Evolutionary conservation across 345 rosid species (phyloP).

Genomic region (Passiflora organensis): DNA sequence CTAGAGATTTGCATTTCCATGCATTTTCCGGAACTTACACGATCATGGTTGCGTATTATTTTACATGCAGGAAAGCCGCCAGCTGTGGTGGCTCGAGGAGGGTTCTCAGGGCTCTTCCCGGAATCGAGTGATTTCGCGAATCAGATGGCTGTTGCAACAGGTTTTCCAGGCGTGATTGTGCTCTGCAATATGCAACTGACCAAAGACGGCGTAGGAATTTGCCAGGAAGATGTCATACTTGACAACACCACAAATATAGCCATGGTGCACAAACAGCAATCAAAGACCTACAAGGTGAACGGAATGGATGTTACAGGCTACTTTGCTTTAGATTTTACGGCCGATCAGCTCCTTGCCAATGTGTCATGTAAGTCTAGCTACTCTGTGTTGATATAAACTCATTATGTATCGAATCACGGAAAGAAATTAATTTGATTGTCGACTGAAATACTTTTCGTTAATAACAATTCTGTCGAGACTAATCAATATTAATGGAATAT

Average conservation of each 20-base stretch:
- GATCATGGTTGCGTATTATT: not conserved
- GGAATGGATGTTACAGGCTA: constrained; percentile 56
- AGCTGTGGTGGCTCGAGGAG: constrained; percentile 67
- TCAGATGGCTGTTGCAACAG: constrained; percentile 29
- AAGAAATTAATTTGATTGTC: too few relatives aligned
- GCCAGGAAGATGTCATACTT: constrained; percentile 51
- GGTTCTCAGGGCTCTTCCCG: constrained; percentile 74
- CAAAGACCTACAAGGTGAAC: constrained; percentile 45
- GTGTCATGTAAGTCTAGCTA: constrained; percentile 39
- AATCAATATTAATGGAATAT: too few relatives aligned
- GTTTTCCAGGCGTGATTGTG: constrained; percentile 33
- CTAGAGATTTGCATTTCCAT: too few relatives aligned
- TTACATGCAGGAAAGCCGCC: constrained; percentile 49
- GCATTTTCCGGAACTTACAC: not conserved
- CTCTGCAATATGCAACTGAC: constrained; percentile 69
- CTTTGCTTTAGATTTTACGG: constrained; percentile 50
- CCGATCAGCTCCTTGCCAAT: constrained; percentile 28
- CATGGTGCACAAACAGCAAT: constrained; percentile 26
- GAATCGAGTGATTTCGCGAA: constrained; percentile 50
- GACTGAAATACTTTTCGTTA: too few relatives aligned
- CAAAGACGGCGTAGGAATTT: constrained; percentile 59
- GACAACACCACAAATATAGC: constrained; percentile 60
- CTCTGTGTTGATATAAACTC: too few relatives aligned
- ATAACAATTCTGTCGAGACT: too few relatives aligned
- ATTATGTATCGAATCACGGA: too few relatives aligned